Evolutionary conservation across 225 moss, liverwort and hornwort genomes (phyloP).

Genomic region (Asterella californica): DNA sequence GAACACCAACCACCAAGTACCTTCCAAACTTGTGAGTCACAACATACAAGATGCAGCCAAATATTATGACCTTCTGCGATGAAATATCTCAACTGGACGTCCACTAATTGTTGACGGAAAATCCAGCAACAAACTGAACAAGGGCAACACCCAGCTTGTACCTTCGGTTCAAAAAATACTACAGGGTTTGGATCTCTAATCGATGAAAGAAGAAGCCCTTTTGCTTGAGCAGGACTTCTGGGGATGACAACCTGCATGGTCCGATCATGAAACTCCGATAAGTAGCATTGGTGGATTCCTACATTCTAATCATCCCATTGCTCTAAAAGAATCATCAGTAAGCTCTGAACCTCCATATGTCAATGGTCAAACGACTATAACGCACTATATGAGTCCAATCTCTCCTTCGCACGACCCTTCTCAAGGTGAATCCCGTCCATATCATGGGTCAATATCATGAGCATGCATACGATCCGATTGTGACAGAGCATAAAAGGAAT

Average conservation of each 20-base stretch:
- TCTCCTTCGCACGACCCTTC: too few species aligned
- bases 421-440: too few species aligned
- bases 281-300: not conserved
- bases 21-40: not conserved
- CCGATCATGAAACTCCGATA: too few species aligned
- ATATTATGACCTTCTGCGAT: not conserved
- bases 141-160: slow-evolving; percentile 10
- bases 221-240: slow-evolving; percentile 71
- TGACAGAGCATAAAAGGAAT: not conserved
- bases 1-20: not conserved
- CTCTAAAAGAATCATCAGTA: not conserved
- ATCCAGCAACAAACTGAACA: not conserved
- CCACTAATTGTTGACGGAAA: not conserved
- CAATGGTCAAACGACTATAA: too few species aligned
- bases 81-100: not conserved
- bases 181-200: slow-evolving; percentile 93
- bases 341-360: not conserved
- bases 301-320: not conserved
- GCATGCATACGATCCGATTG: too few species aligned
- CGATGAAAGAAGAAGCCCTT: slow-evolving; percentile 74
- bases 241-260: slow-evolving; percentile 67
- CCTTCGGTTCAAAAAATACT: slow-evolving; percentile 87
- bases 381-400: too few species aligned
- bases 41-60: not conserved
- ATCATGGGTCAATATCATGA: too few species aligned